These are phyloP conservation scores for Neurospora sp. DNA, from an alignment of 495 filamentous ascomycete genomes.

Conservation along the genomic window DNA sequence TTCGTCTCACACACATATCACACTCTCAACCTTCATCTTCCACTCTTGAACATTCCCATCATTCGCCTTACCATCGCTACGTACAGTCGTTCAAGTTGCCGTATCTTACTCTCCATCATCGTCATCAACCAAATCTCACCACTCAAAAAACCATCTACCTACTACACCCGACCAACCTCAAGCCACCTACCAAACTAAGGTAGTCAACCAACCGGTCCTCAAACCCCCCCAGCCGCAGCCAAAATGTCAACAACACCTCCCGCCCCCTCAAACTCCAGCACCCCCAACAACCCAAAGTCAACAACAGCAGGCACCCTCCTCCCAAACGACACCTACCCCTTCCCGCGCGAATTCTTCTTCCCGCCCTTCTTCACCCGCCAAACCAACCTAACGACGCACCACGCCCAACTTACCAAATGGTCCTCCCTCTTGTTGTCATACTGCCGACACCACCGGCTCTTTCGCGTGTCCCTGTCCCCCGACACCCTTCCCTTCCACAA, in stretches of 20 bases:
- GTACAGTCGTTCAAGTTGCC: background rate
- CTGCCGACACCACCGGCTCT: constrained; percentile 66
- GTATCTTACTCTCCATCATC: background rate
- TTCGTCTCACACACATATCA: background rate
- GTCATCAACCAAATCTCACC: background rate
- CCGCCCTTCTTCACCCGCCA: constrained; percentile 74
- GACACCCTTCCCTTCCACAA: constrained; percentile 49
- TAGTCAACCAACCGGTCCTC: background rate
- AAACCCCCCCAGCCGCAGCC: background rate
- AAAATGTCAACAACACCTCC: background rate
- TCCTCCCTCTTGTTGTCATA: constrained; percentile 73
- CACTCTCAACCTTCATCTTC: background rate
- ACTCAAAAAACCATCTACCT: background rate
- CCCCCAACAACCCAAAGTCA: background rate
- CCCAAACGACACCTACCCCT: constrained; percentile 22
- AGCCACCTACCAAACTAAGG: background rate
- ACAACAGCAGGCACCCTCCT: background rate
- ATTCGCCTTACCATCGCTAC: background rate
- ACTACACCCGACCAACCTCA: background rate
- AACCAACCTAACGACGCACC: constrained; percentile 63
- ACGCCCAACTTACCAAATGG: constrained; percentile 76
- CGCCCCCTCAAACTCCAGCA: background rate
- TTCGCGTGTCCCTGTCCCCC: constrained; percentile 55
- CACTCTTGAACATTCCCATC: background rate
- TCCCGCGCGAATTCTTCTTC: constrained; percentile 50